Base-by-base conservation (phyloP, 176 grass and related monocot genomes). In the Zoysia pacifica region DNA sequence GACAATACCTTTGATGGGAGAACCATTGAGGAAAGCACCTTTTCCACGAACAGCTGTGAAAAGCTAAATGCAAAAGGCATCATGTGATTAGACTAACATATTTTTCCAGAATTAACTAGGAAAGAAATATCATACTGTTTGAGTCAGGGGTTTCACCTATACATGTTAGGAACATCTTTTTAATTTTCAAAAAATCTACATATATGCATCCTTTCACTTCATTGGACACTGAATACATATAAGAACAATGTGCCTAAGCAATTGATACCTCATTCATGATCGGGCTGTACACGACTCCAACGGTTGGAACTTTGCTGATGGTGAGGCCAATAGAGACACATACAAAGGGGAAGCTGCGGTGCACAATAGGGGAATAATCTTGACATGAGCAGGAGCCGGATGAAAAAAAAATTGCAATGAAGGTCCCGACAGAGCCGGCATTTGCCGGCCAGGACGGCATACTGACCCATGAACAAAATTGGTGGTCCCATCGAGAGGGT, bases 381-480 rank as follows among this genome's bases (percentile, higher is more conserved):
- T 74, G 59, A 65, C 4, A 76, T 82, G 37, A 73, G 53, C 78
- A 83, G n/a, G 79, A 11, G 9, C 28, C 28, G 28, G 28, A 28
- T 28, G 81, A 28, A 1, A 43, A 42, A n/a, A 11, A 49, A 5
- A 18, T 49, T 4, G 60, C 62, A 78, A 43, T 16, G 14, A 80
- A 48, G 39, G 38, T 45, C 35, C 10, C 20, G 35, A 6, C 49
- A 36, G 4, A 83, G 19, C 7, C 60, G 14, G 20, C 48, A 58
- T 59, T 2, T 28, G 20, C 59, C 4, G 59, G 1, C 3, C 19
- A 59, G 9, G 20, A 66, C 7, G 40, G 46, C 2, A 19, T 36
- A 36, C 70, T 71, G 87, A 98, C 95, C 96, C 96, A 84, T 99
- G 96, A 62, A 99, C 96, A 51, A 99, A 99, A 85, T 99, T 99